A percentile compares a stretch with the other conserved stretches of the same genome.
These are phyloP conservation scores for Zasmidium angulare DNA, from an alignment of 2,329 filamentous ascomycete genomes.

Conservation along the genomic window DNA sequence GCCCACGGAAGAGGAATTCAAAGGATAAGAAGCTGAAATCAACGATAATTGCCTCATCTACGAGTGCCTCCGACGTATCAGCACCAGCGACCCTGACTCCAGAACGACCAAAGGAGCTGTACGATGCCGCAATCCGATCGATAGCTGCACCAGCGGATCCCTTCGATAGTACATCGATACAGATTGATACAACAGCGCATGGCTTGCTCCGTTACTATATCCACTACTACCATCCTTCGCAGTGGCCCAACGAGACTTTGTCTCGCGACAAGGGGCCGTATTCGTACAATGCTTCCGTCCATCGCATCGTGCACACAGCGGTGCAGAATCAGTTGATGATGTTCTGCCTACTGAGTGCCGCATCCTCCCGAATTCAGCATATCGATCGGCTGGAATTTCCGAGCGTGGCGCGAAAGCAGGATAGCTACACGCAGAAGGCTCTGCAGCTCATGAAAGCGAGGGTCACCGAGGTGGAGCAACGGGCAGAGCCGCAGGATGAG, in stretches of 20 bases:
- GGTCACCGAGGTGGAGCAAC: background rate
- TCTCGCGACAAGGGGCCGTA: background rate
- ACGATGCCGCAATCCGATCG: background rate
- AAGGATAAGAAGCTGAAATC: background rate
- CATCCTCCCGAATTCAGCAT: constrained; percentile 2
- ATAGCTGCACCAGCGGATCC: constrained; percentile 2
- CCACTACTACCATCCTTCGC: constrained; percentile 6
- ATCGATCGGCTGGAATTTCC: constrained; percentile 3
- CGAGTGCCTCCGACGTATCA: no score
- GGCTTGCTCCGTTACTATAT: constrained; percentile 9
- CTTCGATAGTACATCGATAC: constrained; percentile 1
- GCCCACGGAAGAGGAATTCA: constrained; percentile 6
- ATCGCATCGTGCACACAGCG: background rate
- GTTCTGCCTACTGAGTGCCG: constrained; percentile 6
- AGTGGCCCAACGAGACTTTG: constrained; percentile 8
- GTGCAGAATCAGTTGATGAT: constrained; percentile 2
- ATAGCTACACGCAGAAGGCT: background rate
- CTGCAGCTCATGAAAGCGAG: background rate
- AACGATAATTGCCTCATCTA: background rate
- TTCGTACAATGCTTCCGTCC: constrained; percentile 4
- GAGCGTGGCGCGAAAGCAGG: background rate
- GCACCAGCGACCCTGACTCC: background rate
- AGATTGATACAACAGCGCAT: constrained; percentile 5
- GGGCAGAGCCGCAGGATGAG: background rate
- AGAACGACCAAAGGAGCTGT: constrained; percentile 5